phyloP scores from a whole-genome alignment of 129 eudicot species.

The Chrysanthemum makinoi region DNA sequence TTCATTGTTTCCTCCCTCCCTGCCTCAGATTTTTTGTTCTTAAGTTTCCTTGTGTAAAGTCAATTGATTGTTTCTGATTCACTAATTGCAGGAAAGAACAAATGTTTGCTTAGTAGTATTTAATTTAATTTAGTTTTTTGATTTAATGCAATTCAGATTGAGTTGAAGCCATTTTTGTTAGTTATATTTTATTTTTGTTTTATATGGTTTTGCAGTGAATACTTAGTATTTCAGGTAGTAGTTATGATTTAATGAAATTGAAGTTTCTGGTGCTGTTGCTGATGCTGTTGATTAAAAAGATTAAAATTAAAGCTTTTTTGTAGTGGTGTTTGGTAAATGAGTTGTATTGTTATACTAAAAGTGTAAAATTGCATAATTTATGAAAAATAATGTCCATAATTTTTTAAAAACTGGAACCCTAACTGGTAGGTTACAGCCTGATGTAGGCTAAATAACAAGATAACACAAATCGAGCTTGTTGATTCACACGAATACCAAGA shows the following conservation, averaged over 20 bases:
- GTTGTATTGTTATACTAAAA: no score
- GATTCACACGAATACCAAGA: no score
- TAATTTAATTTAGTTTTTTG: constrained; percentile 11
- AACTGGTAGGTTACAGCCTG: no score
- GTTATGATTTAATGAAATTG: not conserved
- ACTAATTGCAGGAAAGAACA: constrained; percentile 44
- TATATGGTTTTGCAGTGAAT: not conserved
- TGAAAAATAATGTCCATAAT: no score
- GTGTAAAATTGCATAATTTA: no score
- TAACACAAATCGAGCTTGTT: no score
- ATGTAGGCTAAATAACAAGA: no score
- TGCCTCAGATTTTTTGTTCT: constrained; percentile 35
- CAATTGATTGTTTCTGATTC: constrained; percentile 39
- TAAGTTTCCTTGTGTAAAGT: constrained; percentile 35
- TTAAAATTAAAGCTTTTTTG: no score
- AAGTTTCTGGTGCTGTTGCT: no score
- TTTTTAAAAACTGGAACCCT: no score
- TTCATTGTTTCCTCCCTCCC: constrained; percentile 34
- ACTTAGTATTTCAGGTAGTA: not conserved
- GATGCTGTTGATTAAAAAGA: no score
- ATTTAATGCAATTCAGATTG: not conserved
- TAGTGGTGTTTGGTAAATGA: no score
- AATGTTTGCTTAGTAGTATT: constrained; percentile 30
- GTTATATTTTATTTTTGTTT: not conserved
- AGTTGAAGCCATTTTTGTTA: constrained; percentile 12